Conservation (phyloP, 1,139 yeast species). For the Arxiozyma heterogenica region DNA sequence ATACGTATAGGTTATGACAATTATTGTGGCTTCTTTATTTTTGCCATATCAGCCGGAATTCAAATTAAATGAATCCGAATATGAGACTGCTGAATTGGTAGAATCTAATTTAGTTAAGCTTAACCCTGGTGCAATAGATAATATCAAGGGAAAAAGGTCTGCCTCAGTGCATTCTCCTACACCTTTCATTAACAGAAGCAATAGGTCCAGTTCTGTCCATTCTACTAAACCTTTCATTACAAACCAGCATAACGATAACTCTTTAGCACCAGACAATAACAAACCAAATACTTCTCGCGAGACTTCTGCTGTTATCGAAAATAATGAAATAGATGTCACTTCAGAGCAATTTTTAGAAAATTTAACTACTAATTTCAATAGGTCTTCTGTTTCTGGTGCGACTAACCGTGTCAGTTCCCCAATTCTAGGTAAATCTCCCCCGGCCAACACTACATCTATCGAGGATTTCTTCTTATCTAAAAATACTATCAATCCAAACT, state of each 20-base stretch:
- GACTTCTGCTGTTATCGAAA: slow-evolving; percentile 13
- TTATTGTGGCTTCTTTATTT: slow-evolving; percentile 30
- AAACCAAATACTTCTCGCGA: slow-evolving; percentile 4
- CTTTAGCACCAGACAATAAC: background rate
- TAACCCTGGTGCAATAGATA: slow-evolving; percentile 6
- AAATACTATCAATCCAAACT: background rate
- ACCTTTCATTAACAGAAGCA: slow-evolving; percentile 6
- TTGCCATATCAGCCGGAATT: slow-evolving; percentile 31
- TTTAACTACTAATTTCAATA: slow-evolving; percentile 20
- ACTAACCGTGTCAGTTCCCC: background rate
- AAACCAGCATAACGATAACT: slow-evolving; percentile 1
- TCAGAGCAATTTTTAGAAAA: slow-evolving; percentile 29
- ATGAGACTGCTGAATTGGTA: slow-evolving; percentile 17
- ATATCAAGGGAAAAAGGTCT: slow-evolving; percentile 11
- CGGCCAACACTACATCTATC: slow-evolving; percentile 13
- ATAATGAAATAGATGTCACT: slow-evolving; percentile 14
- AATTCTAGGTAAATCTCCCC: background rate
- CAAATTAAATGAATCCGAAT: slow-evolving; percentile 22
- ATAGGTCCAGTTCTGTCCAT: slow-evolving; percentile 21
- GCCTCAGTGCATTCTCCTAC: slow-evolving; percentile 18
- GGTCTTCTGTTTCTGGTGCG: background rate
- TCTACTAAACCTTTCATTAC: slow-evolving; percentile 12
- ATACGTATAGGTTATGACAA: slow-evolving; percentile 17
- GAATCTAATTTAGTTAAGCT: slow-evolving; percentile 22
- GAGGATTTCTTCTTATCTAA: slow-evolving; percentile 23